Evolutionary conservation across 2,329 filamentous ascomycete species (phyloP).

Genomic region (Cryphonectria radicalis): DNA sequence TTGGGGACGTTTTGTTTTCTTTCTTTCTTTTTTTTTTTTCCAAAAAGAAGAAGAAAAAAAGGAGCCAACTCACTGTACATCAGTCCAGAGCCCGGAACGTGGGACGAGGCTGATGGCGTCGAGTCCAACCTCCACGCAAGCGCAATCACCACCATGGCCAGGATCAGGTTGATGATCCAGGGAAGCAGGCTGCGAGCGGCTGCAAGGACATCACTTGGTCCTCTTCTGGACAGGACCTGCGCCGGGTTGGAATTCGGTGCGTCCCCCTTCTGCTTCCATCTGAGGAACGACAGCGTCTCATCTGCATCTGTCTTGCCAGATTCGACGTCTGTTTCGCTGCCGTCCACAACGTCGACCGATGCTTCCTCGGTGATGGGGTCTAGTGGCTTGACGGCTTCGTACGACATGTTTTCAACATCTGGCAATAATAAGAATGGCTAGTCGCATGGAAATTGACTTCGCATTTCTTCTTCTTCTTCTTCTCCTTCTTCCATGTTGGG

Average conservation of each 20-base stretch:
- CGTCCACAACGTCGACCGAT: neutral
- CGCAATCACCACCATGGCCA: neutral
- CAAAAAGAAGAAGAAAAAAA: neutral
- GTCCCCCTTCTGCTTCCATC: conserved; percentile 8
- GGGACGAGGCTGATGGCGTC: neutral
- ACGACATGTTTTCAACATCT: neutral
- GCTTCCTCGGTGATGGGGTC: conserved; percentile 1
- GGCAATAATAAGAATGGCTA: neutral
- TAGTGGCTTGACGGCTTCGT: neutral
- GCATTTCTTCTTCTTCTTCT: too few relatives aligned
- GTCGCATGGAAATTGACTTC: neutral
- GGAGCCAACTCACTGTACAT: conserved; percentile 18
- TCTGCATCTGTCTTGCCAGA: conserved; percentile 1
- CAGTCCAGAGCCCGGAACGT: neutral
- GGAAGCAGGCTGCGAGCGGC: neutral
- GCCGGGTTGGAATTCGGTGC: conserved; percentile 3
- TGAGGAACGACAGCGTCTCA: conserved; percentile 14
- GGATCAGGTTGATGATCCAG: conserved; percentile 15
- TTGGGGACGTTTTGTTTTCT: too few relatives aligned
- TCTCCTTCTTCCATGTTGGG: neutral
- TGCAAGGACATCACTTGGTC: neutral
- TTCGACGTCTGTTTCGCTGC: conserved; percentile 10
- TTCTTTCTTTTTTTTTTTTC: too few relatives aligned
- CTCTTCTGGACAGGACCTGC: neutral
- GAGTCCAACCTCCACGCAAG: neutral